These are phyloP conservation scores for Lentinula aciculospora DNA, from an alignment of 768 basidiomycete species.

Conservation along the genomic window DNA sequence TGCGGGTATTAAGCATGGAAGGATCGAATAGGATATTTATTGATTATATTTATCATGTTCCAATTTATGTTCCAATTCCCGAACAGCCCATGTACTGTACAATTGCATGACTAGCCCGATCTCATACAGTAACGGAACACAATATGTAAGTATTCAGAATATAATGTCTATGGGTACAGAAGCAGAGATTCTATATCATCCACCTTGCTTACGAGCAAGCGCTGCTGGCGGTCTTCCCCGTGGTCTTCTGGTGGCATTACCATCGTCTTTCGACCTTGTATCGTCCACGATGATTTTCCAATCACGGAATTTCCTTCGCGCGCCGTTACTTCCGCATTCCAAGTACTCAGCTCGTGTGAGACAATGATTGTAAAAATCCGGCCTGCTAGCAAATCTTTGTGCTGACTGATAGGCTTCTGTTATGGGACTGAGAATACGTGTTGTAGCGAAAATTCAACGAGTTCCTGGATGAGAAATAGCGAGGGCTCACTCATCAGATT, in stretches of 20 bases:
- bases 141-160: no score
- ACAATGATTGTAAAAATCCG: constrained; percentile 44
- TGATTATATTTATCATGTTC: no score
- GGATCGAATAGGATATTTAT: no score
- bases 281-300: constrained; percentile 31
- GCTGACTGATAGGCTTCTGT: constrained; percentile 63
- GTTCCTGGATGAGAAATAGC: background rate
- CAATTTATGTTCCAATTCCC: no score
- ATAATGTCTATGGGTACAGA: no score
- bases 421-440: constrained; percentile 42
- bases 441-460: background rate
- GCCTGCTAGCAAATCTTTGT: constrained; percentile 46
- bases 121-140: no score
- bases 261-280: background rate
- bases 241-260: background rate
- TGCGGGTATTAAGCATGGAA: no score
- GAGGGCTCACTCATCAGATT: constrained; percentile 63
- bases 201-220: background rate
- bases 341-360: constrained; percentile 81
- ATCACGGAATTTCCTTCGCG: constrained; percentile 67
- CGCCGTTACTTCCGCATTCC: constrained; percentile 74
- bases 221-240: background rate
- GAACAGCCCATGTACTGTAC: no score
- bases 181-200: no score
- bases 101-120: no score